A percentile compares a stretch with the other conserved stretches of the same genome.
phyloP scores from a whole-genome alignment of 1,284 basidiomycete species.

The Cystobasidium sp. region DNA sequence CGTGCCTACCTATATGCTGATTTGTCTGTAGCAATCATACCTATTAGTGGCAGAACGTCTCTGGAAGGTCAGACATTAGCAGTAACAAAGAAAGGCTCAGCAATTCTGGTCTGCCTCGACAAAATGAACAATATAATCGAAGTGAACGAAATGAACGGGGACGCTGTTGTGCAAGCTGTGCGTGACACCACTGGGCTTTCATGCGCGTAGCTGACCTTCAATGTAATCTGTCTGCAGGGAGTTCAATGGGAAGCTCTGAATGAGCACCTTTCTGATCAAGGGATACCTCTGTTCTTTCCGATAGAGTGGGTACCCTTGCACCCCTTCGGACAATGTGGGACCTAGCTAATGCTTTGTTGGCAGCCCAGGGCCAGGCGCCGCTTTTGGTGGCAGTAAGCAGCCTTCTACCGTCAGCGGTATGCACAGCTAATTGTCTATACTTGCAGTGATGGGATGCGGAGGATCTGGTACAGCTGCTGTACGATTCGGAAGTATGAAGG shows the following conservation, averaged over 20 bases:
- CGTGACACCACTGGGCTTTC: neutral
- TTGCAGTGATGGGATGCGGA: conserved; percentile 37
- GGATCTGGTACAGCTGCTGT: conserved; percentile 48
- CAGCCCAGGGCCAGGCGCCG: conserved; percentile 71
- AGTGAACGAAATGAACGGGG: conserved; percentile 78
- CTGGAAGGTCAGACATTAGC: conserved; percentile 70
- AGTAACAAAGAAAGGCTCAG: conserved; percentile 41
- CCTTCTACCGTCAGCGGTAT: conserved; percentile 60
- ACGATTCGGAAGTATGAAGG: conserved; percentile 68
- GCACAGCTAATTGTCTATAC: neutral
- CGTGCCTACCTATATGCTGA: conserved; percentile 49
- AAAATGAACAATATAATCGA: conserved; percentile 80
- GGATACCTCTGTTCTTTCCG: conserved; percentile 67
- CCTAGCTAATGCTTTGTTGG: neutral
- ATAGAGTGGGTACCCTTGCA: conserved; percentile 58
- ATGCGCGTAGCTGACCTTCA: neutral
- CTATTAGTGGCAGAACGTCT: conserved; percentile 70
- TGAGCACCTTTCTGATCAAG: conserved; percentile 57
- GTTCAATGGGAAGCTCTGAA: conserved; percentile 85
- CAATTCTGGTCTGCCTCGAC: conserved; percentile 67
- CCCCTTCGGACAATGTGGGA: conserved; percentile 33
- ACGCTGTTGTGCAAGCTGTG: conserved; percentile 71
- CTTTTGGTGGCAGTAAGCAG: conserved; percentile 83
- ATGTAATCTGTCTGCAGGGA: conserved; percentile 61
- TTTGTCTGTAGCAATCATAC: conserved; percentile 69